Percentiles rank a stretch among this genome's conserved stretches.
Evolutionary conservation across 148 eudicot genomes (phyloP).

Genomic region (Vaccinium myrtillus): DNA sequence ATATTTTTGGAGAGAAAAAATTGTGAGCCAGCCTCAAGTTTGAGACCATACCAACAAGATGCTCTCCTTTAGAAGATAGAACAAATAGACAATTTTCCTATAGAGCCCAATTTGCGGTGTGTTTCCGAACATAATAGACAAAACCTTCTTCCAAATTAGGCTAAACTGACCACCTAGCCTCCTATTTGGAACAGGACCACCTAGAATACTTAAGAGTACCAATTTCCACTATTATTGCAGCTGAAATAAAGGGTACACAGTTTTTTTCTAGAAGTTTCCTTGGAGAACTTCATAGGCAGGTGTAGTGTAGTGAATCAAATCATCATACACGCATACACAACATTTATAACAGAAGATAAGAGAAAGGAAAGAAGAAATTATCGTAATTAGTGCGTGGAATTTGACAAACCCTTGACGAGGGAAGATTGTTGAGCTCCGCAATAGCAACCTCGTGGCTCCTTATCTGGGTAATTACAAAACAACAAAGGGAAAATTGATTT

Average conservation of each 20-base stretch:
- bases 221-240: neutral
- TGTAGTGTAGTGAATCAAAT: neutral
- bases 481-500: neutral
- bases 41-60: neutral
- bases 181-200: neutral
- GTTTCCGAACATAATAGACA: too few species aligned
- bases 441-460: constrained; percentile 68
- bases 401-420: constrained; percentile 49
- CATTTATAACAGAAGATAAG: neutral
- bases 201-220: neutral
- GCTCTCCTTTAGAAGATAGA: neutral
- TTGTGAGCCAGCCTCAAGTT: neutral
- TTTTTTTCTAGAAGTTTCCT: neutral
- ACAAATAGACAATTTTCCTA: neutral
- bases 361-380: neutral
- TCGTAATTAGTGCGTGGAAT: neutral
- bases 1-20: neutral
- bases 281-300: neutral
- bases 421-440: constrained; percentile 61
- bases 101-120: neutral
- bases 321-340: neutral
- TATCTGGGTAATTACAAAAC: constrained; percentile 32
- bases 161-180: neutral
- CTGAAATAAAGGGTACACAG: neutral
- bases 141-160: neutral